phyloP scores from a whole-genome alignment of 768 basidiomycete species.

The Phylloporus arenicola region DNA sequence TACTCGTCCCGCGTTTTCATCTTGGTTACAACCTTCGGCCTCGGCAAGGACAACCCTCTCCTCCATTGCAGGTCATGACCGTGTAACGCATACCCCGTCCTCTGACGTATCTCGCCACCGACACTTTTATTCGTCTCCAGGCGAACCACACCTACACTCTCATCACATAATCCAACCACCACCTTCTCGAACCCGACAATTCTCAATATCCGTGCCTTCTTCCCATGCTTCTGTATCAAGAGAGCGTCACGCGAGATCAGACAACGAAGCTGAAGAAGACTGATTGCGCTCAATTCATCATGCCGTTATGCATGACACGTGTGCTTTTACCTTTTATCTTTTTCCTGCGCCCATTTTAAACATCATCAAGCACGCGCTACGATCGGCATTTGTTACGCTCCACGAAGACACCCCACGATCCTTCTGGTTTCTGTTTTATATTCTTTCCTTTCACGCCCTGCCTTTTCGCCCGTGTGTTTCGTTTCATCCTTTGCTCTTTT shows the following conservation, averaged over 20 bases:
- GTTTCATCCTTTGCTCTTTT: background rate
- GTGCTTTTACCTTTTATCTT: background rate
- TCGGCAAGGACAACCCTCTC: slow-evolving; percentile 22
- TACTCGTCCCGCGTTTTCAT: slow-evolving; percentile 34
- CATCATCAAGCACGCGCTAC: slow-evolving; percentile 10
- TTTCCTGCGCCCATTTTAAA: background rate
- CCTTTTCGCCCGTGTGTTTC: background rate
- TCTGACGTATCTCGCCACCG: slow-evolving; percentile 10
- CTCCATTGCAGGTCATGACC: slow-evolving; percentile 15
- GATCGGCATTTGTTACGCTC: slow-evolving; percentile 18
- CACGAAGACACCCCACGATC: slow-evolving; percentile 25
- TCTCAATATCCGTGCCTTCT: slow-evolving; percentile 12
- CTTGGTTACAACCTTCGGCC: slow-evolving; percentile 33
- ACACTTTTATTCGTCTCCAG: slow-evolving; percentile 10
- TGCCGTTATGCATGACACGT: slow-evolving; percentile 13
- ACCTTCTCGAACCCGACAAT: slow-evolving; percentile 13
- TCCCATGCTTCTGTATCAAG: slow-evolving; percentile 12
- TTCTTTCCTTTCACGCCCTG: background rate
- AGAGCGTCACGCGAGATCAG: slow-evolving; percentile 15
- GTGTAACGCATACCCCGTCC: slow-evolving; percentile 4
- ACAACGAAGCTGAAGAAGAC: slow-evolving; percentile 13
- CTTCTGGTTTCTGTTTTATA: background rate
- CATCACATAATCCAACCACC: slow-evolving; percentile 16
- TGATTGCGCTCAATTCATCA: slow-evolving; percentile 12
- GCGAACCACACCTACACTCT: slow-evolving; percentile 9